phyloP scores from a whole-genome alignment of 352 stramenopile species.

The Pilasporangium apinafurcum region DNA sequence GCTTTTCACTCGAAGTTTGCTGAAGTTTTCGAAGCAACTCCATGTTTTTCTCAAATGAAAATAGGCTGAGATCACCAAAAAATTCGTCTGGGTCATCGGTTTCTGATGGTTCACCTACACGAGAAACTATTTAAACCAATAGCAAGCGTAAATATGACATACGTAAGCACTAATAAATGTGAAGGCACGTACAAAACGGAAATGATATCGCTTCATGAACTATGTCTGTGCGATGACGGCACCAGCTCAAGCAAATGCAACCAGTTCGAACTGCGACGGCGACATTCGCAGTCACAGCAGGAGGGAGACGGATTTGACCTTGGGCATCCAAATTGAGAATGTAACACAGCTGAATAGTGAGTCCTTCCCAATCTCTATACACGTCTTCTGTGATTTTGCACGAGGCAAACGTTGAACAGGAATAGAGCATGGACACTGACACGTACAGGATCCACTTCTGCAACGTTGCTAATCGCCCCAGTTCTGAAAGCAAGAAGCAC shows the following conservation, averaged over 20 bases:
- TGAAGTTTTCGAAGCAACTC: constrained; percentile 44
- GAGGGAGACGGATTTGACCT: constrained; percentile 41
- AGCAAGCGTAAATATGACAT: not conserved
- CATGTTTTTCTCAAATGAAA: constrained; percentile 59
- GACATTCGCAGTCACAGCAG: constrained; percentile 47
- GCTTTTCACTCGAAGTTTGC: constrained; percentile 6
- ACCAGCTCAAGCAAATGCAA: constrained; percentile 72
- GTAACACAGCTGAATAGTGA: constrained; percentile 80
- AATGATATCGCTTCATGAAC: constrained; percentile 54
- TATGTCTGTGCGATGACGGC: constrained; percentile 47
- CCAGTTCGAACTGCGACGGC: constrained; percentile 65
- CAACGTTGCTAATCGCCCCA: constrained; percentile 42
- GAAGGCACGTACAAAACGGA: constrained; percentile 41
- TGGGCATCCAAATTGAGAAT: constrained; percentile 62
- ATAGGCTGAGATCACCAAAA: constrained; percentile 38
- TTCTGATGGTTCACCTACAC: constrained; percentile 6
- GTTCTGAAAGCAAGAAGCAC: constrained; percentile 67
- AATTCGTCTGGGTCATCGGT: constrained; percentile 15
- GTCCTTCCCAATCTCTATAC: constrained; percentile 76
- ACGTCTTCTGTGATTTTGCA: constrained; percentile 69
- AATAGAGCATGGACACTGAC: constrained; percentile 73
- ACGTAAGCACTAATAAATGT: not conserved
- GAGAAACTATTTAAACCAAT: constrained; percentile 11
- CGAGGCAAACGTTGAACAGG: constrained; percentile 70
- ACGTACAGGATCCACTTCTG: constrained; percentile 82